phyloP scores from a whole-genome alignment of 2,329 filamentous ascomycete species.

The Tolypocladium tropicale region DNA sequence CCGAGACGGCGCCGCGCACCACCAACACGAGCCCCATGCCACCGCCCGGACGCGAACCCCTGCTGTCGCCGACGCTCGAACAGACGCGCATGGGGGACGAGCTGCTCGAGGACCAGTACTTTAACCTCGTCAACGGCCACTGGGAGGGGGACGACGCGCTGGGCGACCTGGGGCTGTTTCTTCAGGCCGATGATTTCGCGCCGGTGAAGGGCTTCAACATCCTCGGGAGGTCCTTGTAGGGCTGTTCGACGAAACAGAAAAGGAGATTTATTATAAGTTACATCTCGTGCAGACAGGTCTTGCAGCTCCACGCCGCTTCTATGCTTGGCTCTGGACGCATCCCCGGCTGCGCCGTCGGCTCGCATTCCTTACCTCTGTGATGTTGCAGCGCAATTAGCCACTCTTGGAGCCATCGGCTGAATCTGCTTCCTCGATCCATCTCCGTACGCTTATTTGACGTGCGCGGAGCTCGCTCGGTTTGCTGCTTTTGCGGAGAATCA shows the following conservation, averaged over 20 bases:
- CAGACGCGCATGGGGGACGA: conserved; percentile 12
- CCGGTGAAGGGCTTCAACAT: conserved; percentile 18
- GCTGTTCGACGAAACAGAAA: no score
- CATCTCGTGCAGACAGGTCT: no score
- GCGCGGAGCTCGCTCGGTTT: no score
- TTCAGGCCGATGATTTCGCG: conserved; percentile 20
- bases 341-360: no score
- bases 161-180: conserved; percentile 21
- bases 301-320: no score
- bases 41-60: background rate
- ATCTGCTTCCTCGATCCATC: background rate
- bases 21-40: background rate
- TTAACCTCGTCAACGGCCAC: conserved; percentile 21
- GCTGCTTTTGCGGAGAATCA: background rate
- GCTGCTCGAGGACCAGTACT: conserved; percentile 23
- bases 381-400: no score
- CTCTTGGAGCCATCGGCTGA: no score
- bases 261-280: no score
- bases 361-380: no score
- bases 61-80: conserved; percentile 3
- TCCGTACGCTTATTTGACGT: no score
- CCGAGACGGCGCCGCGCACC: conserved; percentile 1
- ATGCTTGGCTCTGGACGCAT: no score
- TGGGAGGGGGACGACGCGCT: conserved; percentile 25
- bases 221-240: conserved; percentile 16